Base-by-base conservation (phyloP, 495 filamentous ascomycete genomes). In the Evansstolkia leycettana region DNA sequence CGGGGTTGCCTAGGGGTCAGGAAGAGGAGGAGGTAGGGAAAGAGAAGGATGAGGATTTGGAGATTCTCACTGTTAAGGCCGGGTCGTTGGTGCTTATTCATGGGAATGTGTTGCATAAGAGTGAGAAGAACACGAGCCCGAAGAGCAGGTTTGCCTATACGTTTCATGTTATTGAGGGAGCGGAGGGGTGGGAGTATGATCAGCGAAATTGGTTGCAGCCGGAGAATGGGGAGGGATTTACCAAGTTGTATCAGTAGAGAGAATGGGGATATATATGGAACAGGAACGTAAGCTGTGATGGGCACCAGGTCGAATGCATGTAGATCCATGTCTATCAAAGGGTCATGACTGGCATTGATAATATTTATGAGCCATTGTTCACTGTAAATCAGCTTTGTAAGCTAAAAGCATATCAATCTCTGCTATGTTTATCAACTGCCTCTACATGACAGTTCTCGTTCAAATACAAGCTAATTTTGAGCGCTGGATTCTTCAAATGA, bases 141-240 rank as follows among this genome's bases (percentile, higher is more conserved):
- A 82, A 79, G 60, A 88, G 87, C 37, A 72, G 90, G 48, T 92
- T 85, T 54, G 94, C 94, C 16, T 98, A 98, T 60, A 98, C 92
- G 0, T 98, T 95, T 48, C 90, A 98, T 65, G 72, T 94, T 27
- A 96, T 96, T 51, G 90, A 96, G 57, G 84, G 84, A 0, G 78
- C 82, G 33, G 72, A 78, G 27, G 61, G 62, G 13, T 67, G 60
- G 62, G 60, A 60, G 26, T 98, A 94, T 57, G 92, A 96, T 61
- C 69, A 68, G 59, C 63, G 66, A 54, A 98, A 98, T 54, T 98
- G 90, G 90, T 48, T 98, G 51, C 88, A 94, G 64, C 86, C 84
- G 1, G 57, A 66, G 36, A 67, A 68, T 33, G 83, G 80, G 2
- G 71, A 70, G 33, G 88, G 84, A 0, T 93, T 95, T 42, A 80